These are phyloP conservation scores for Prunus yedoensis DNA, from an alignment of 331 rosid species.

Conservation along the genomic window DNA sequence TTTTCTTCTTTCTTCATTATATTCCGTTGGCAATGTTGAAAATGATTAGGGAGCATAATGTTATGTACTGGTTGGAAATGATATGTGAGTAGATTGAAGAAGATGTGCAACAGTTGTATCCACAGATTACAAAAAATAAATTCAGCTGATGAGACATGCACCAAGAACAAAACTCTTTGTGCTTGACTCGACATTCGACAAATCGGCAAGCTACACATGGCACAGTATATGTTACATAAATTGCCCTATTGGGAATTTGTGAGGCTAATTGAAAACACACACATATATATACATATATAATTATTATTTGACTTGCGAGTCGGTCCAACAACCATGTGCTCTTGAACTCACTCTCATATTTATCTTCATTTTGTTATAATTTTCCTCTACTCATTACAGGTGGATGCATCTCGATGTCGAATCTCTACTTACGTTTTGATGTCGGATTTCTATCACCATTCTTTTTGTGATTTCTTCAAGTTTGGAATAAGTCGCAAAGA, in stretches of 20 bases:
- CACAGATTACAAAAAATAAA: neutral
- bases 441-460: too few species aligned
- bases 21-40: neutral
- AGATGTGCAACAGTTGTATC: neutral
- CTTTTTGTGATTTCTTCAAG: too few species aligned
- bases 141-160: conserved; percentile 20
- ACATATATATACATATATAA: too few species aligned
- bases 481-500: too few species aligned
- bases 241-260: neutral
- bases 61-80: neutral
- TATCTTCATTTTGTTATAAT: too few species aligned
- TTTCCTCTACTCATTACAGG: accelerated
- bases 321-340: conserved; percentile 13
- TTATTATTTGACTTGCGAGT: neutral
- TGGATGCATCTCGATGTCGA: accelerated
- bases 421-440: too few species aligned
- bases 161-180: neutral
- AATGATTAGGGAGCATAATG: neutral
- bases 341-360: neutral
- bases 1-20: neutral
- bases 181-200: conserved; percentile 1
- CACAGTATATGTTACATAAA: neutral
- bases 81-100: neutral
- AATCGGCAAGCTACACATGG: conserved; percentile 24
- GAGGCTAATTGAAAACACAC: conserved; percentile 2